Evolutionary conservation across 2,329 filamentous ascomycete genomes (phyloP), one percentile per base, ranked within the genome.

Genomic region (Phialemoniopsis sp.): DNA sequence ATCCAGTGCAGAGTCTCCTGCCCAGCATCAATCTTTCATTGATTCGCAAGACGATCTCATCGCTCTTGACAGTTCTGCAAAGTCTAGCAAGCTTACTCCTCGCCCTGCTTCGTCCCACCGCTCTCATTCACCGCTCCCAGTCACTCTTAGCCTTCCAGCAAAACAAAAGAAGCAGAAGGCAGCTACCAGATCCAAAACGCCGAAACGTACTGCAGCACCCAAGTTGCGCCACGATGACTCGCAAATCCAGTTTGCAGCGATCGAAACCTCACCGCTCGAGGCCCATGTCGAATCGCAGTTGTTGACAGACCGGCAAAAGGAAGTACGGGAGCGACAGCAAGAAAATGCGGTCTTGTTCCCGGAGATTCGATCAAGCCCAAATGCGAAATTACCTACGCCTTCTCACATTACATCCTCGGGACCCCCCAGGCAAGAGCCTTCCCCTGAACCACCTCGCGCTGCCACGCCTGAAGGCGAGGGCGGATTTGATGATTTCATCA

Each of bases 211-310:
- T 18, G 40, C 46, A 1, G 42, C 48, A 34, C 68, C 73, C 14
- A 77, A 76, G 43, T 67, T 82, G 19, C 78, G 85, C 28, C 89
- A 95, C 50, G 79, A 95, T 45, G 77, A 94, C 59, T 94, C 88
- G 1, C 89, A 94, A 53, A 74, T 94, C 18, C 74, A 87, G 32
- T 93, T 93, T 52, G 78, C 83, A 3, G 66, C 79, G 0, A 83
- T 91, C 34, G 73, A 77, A 21, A 78, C 80, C 12, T 78, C 82
- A 0, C 68, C 72, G 0, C 64, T 63, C 3, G 58, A 73, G 4
- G 63, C 29, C 5, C 60, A 64, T 13, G 54, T 72, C 3, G 82
- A 87, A 40, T 88, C 85, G 1, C 88, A 93, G 50, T 63, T 82
- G 14, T 66, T 95, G 36, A 95, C 89, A 0, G 86, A 90, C 29